Conservation (phyloP, 2,329 filamentous ascomycete species). For the Sporothrix sp. region DNA sequence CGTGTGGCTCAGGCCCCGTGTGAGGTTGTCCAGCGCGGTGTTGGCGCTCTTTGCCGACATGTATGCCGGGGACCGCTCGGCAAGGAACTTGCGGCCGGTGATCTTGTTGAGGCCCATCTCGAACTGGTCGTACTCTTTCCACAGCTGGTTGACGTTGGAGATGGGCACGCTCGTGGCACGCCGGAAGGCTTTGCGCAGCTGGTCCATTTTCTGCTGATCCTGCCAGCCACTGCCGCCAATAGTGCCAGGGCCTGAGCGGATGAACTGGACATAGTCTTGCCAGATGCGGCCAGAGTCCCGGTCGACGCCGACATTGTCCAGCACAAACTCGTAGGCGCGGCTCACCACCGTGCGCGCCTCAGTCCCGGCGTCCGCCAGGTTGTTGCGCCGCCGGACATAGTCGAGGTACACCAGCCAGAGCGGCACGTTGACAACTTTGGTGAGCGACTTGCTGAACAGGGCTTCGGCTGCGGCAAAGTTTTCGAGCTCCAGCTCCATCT, state of each 20-base stretch:
- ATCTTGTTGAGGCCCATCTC: slow-evolving; percentile 90
- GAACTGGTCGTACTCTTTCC: slow-evolving; percentile 97
- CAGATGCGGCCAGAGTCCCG: slow-evolving; percentile 83
- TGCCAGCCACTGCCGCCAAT: slow-evolving; percentile 86
- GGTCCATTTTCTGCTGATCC: slow-evolving; percentile 96
- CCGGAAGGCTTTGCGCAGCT: slow-evolving; percentile 84
- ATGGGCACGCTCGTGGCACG: slow-evolving; percentile 82
- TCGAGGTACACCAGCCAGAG: slow-evolving; percentile 92
- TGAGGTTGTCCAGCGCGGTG: slow-evolving; percentile 83
- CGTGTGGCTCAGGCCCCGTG: slow-evolving; percentile 62
- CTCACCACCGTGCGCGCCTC: slow-evolving; percentile 69
- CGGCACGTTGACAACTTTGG: slow-evolving; percentile 69
- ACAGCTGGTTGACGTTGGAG: slow-evolving; percentile 69
- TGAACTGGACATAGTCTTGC: slow-evolving; percentile 90
- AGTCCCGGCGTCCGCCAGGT: slow-evolving; percentile 71
- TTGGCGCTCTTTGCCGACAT: slow-evolving; percentile 93
- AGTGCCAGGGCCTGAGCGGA: slow-evolving; percentile 76
- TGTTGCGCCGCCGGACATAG: slow-evolving; percentile 86
- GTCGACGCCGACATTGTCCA: slow-evolving; percentile 83
- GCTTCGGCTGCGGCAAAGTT: slow-evolving; percentile 71
- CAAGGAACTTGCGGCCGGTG: slow-evolving; percentile 86
- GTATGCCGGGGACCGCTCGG: slow-evolving; percentile 85
- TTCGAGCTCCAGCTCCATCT: slow-evolving; percentile 81
- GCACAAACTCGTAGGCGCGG: slow-evolving; percentile 84
- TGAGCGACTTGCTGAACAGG: slow-evolving; percentile 70